Conservation (phyloP, 2,329 filamentous ascomycete genomes). For the Escovopsis weberi region DNA sequence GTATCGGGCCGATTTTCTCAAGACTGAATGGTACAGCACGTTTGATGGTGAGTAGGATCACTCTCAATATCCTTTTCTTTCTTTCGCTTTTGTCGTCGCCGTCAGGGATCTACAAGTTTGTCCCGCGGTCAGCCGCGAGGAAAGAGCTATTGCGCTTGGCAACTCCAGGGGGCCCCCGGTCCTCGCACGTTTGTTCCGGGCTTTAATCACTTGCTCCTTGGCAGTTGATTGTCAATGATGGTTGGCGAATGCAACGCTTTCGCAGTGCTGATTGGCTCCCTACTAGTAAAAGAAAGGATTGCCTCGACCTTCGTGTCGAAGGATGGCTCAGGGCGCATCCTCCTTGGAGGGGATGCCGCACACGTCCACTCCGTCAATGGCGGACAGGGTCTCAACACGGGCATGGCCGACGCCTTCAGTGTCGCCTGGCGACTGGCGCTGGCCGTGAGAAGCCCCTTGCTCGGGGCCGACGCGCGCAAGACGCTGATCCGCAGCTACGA, state of each 20-base stretch:
- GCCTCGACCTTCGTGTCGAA: constrained; percentile 24
- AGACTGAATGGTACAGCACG: constrained; percentile 35
- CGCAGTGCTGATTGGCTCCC: neutral
- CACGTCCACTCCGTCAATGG: constrained; percentile 42
- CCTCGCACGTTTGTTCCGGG: no score
- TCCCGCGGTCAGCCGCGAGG: no score
- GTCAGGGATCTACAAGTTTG: no score
- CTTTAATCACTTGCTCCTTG: neutral
- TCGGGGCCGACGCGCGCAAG: constrained; percentile 9
- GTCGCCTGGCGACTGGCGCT: constrained; percentile 36
- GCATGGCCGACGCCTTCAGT: constrained; percentile 40
- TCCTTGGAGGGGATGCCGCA: constrained; percentile 41
- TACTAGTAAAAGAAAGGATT: constrained; percentile 26
- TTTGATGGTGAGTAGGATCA: constrained; percentile 25
- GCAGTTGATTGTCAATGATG: neutral
- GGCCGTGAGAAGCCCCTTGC: constrained; percentile 11
- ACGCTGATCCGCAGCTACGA: constrained; percentile 28
- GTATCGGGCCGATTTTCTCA: constrained; percentile 25
- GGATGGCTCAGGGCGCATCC: constrained; percentile 27
- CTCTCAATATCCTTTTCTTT: neutral
- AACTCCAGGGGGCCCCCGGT: neutral
- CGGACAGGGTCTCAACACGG: constrained; percentile 44
- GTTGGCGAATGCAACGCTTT: neutral
- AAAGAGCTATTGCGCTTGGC: neutral
- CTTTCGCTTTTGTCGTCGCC: neutral